Base-by-base conservation (phyloP, 148 eudicot genomes). In the Polygonum aviculare region DNA sequence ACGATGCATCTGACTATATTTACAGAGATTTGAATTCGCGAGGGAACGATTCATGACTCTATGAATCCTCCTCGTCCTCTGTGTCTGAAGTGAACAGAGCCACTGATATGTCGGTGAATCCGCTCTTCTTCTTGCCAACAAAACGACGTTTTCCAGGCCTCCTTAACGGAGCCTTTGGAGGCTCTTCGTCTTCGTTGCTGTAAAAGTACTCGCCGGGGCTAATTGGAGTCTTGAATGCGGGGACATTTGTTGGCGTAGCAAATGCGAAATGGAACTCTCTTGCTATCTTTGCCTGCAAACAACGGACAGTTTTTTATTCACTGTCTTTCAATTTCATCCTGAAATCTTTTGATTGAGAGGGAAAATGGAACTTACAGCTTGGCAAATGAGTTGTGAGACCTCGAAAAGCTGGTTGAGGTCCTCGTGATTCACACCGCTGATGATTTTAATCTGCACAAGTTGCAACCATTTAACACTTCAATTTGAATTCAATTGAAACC, bases 141-240 rank as follows among this genome's bases (percentile, higher is more conserved):
- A 36, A 67, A 67, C 45, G 72, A 67, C 72, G 72, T 36, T 44
- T 44, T 67, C 44, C 72, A 19, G 72, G 44, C 1, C 83, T 88
- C 84, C 85, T 72, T 35, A 72, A 22, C 0, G 98, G 97, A 35
- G 95, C 97, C 75, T 86, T 85, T 0, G 95, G 95, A 73, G 89
- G 84, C 78, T 83, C 85, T 14, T 44, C 22, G 10, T 84, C 87
- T 8, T 74, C 78, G 4, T 77, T 9, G 33, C 6, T 18, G 26
- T 45, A 16, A n/a, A 31, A 2, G 31, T 12, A 14, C 76, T 77
- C 36, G 74, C 79, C 60, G 79, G 73, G 74, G 44, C 72, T 67
- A 8, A 67, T 67, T 67, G 45, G 74, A 73, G n/a, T 31, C 75
- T 18, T 73, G 39, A 48, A 73, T 7, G 75, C 75, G 3, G 19